Conservation (phyloP, 441 rosid genomes). For the Pelargonium fulgidum region DNA sequence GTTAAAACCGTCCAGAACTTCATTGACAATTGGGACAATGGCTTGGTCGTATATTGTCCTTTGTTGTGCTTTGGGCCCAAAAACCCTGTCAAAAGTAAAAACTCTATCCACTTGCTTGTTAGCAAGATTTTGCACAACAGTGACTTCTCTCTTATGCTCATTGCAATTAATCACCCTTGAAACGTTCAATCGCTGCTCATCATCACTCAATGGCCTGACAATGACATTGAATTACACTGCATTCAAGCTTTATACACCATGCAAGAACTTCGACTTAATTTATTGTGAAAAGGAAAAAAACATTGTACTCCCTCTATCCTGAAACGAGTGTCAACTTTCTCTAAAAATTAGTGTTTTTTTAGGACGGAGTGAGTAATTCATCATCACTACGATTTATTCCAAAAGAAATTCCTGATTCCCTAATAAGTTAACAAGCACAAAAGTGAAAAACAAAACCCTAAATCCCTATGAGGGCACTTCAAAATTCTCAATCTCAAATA, state of each 20-base stretch:
- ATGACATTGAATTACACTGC: background rate
- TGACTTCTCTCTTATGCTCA: constrained; percentile 67
- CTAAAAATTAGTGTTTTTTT: too few relatives aligned
- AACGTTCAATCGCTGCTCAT: constrained; percentile 62
- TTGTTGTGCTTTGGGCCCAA: constrained; percentile 93
- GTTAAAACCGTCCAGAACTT: constrained; percentile 86
- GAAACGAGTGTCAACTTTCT: background rate
- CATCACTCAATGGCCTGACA: constrained; percentile 65
- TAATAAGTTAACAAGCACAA: background rate
- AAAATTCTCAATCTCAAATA: background rate
- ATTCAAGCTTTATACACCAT: background rate
- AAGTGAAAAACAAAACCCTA: background rate
- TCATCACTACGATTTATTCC: too few relatives aligned
- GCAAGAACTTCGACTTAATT: too few relatives aligned
- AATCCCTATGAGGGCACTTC: background rate
- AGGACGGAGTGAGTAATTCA: background rate
- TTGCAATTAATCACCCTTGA: constrained; percentile 57
- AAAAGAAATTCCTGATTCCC: too few relatives aligned
- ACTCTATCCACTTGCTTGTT: constrained; percentile 77
- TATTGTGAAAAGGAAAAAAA: too few relatives aligned
- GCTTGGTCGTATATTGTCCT: constrained; percentile 87
- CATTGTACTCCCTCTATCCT: too few relatives aligned
- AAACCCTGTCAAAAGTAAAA: constrained; percentile 91
- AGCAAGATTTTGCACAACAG: constrained; percentile 55
- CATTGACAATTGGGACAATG: constrained; percentile 69